Evolutionary conservation across 768 basidiomycete genomes (phyloP), one percentile per base, ranked within the genome.

Genomic region (Crucibulum laeve): DNA sequence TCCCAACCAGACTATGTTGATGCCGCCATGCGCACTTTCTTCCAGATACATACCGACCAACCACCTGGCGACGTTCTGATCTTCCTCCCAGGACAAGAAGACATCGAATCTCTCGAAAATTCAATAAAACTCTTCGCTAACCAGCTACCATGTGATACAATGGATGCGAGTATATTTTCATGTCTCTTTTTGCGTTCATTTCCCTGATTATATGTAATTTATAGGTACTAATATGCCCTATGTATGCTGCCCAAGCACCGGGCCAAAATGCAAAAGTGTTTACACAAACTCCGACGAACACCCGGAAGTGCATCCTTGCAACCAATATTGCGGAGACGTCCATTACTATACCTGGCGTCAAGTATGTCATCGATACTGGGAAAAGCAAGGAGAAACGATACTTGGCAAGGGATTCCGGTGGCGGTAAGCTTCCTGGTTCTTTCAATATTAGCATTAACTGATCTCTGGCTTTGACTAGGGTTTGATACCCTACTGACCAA

Each of bases 321-420:
- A 99, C 96, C 14, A 99, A 98, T 63, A 94, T 99, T 46, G 96
- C 96, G 8, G 96, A 99, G 64, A 98, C 96, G 0, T 91, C 88
- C 10, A 91, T 99, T 59, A 98, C 96, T 11, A 96, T 99, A 57
- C 92, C 94, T 3, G 93, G 93, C 0, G 84, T 99, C 44, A 86
- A 80, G 55, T 98, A 90, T 61, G 94, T 99, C 5, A 89, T 99
- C 28, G 96, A 99, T 64, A 87, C 91, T 0, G 96, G 96, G 1
- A 87, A 93, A 61, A 90, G 87, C 57, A 99, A 98, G 62, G 94
- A 97, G 67, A 96, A 95, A 64, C 76, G 85, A 47, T 93, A 85
- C 58, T 61, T 95, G 17, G 79, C 84, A 8, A 72, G 75, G 56
- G 68, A 74, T 47, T 75, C 73, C 0, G 89, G 90, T 4, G 81